Percentiles rank a stretch among this genome's conserved stretches.
Evolutionary conservation across 169 alveolate genomes (phyloP).

Genomic region (Blepharisma undulans): DNA sequence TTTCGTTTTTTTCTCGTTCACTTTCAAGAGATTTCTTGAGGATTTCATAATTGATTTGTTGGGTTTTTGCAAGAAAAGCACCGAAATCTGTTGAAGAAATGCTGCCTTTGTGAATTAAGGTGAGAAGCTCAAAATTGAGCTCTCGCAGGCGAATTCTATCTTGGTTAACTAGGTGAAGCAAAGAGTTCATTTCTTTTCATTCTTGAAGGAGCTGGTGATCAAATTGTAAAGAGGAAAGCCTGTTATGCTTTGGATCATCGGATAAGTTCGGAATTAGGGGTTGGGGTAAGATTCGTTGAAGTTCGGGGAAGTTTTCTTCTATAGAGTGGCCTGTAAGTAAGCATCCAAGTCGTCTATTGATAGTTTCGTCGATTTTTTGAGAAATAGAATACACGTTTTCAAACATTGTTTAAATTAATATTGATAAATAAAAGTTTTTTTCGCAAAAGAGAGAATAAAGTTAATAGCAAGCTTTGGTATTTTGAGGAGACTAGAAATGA

Average conservation of each 20-base stretch:
- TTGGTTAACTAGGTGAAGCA: neutral
- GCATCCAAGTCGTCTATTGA: neutral
- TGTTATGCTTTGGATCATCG: neutral
- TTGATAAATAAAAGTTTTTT: neutral
- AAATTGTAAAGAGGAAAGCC: neutral
- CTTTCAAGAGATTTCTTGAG: neutral
- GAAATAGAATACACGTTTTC: neutral
- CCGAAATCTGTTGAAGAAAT: neutral
- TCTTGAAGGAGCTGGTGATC: neutral
- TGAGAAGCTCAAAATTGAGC: neutral
- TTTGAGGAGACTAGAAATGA: neutral
- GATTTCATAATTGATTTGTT: neutral
- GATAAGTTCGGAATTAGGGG: neutral
- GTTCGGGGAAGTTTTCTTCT: neutral
- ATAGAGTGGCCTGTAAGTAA: neutral
- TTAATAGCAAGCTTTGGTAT: neutral
- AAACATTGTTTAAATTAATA: neutral
- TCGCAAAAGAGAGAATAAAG: neutral
- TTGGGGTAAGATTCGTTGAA: neutral
- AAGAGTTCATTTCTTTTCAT: neutral
- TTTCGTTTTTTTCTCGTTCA: neutral
- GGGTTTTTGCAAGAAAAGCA: neutral
- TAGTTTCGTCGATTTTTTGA: neutral
- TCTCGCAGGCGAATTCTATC: neutral
- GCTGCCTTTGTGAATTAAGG: neutral